Conservation (phyloP, 2,329 filamentous ascomycete genomes). For the Aspergillus fumigatiaffinis region DNA sequence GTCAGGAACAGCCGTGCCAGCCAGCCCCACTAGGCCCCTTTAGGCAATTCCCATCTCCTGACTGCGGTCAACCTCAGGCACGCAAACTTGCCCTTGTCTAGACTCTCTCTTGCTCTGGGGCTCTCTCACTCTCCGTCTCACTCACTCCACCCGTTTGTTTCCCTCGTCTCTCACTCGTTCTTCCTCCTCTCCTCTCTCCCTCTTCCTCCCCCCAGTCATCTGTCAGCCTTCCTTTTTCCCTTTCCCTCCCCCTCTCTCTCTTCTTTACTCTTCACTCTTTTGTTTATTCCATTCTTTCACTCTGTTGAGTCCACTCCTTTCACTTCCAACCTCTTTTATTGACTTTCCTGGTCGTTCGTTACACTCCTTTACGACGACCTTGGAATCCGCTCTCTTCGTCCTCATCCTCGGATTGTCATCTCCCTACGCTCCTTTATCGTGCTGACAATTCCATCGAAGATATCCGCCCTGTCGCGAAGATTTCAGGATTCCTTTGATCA, state of each 20-base stretch:
- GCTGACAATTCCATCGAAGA: constrained; percentile 4
- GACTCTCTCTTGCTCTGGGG: constrained; percentile 1
- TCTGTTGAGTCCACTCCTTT: constrained; percentile 5
- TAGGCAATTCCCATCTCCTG: constrained; percentile 16
- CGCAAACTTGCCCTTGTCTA: not conserved
- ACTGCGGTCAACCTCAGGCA: constrained; percentile 3
- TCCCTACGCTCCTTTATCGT: constrained; percentile 8
- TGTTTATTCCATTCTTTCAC: constrained; percentile 24
- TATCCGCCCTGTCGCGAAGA: constrained; percentile 17
- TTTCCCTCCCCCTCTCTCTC: constrained; percentile 30
- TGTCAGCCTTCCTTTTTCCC: constrained; percentile 22
- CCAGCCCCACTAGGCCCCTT: constrained; percentile 7
- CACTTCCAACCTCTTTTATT: constrained; percentile 26
- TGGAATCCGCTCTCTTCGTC: constrained; percentile 33
- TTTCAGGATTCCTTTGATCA: constrained; percentile 15
- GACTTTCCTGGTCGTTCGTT: constrained; percentile 40
- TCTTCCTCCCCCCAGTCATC: constrained; percentile 24
- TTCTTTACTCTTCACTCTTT: constrained; percentile 21
- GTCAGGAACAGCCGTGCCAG: constrained; percentile 13
- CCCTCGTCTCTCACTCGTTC: constrained; percentile 9
- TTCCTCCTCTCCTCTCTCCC: constrained; percentile 16
- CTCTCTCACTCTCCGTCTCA: not conserved
- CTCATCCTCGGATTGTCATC: constrained; percentile 31
- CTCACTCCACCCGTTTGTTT: constrained; percentile 13
- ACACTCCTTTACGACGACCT: constrained; percentile 52